A percentile compares a stretch with the other conserved stretches of the same genome.
These are phyloP conservation scores for Myriosclerotinia curreyana DNA, from an alignment of 2,329 filamentous ascomycete genomes.

Conservation along the genomic window DNA sequence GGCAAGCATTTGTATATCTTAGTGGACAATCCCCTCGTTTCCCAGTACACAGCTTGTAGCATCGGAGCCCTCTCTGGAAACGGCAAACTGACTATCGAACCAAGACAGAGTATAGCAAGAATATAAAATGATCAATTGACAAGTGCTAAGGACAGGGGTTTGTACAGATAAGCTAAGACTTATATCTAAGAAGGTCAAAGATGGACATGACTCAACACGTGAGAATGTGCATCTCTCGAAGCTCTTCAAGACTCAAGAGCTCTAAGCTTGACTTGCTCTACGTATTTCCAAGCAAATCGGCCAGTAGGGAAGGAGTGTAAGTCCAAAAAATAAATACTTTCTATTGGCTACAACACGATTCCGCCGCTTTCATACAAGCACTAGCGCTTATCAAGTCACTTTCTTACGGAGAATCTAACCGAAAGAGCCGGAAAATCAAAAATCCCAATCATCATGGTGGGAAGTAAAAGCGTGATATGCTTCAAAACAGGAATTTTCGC, in stretches of 20 bases:
- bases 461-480: background rate
- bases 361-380: conserved; percentile 13
- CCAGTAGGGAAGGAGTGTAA: conserved; percentile 3
- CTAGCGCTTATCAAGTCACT: conserved; percentile 20
- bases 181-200: background rate
- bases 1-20: conserved; percentile 14
- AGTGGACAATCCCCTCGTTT: conserved; percentile 12
- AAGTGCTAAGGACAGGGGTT: conserved; percentile 10
- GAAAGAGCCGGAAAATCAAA: conserved; percentile 20
- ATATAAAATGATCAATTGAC: conserved; percentile 18
- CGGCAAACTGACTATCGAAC: conserved; percentile 16
- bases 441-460: background rate
- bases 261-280: conserved; percentile 2
- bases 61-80: conserved; percentile 6
- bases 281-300: conserved; percentile 7
- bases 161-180: conserved; percentile 4
- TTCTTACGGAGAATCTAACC: conserved; percentile 20
- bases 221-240: conserved; percentile 4
- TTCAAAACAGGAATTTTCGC: conserved; percentile 19
- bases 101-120: background rate
- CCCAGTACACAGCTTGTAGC: conserved; percentile 4
- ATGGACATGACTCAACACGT: conserved; percentile 9
- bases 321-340: background rate
- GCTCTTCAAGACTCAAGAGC: background rate
- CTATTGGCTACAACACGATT: conserved; percentile 11